phyloP scores from a whole-genome alignment of 805 yeast genomes.

The Hanseniaspora pseudoguilliermondii region DNA sequence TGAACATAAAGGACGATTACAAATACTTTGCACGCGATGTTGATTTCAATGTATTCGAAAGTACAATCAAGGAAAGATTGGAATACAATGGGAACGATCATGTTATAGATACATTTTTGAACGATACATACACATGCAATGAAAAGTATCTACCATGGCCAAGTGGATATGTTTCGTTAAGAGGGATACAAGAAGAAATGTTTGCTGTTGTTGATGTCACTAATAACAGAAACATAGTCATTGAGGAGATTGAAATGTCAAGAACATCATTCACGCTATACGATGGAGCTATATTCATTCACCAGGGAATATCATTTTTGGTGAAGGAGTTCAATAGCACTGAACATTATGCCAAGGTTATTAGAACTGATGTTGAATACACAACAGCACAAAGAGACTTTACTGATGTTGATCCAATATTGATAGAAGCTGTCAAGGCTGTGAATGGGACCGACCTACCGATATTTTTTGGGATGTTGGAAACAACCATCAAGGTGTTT shows the following conservation, averaged over 20 bases:
- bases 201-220: constrained; percentile 88
- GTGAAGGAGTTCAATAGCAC: constrained; percentile 75
- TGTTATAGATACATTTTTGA: constrained; percentile 11
- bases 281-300: constrained; percentile 85
- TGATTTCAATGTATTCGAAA: constrained; percentile 21
- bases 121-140: constrained; percentile 35
- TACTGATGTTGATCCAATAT: constrained; percentile 81
- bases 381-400: constrained; percentile 80
- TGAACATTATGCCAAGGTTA: constrained; percentile 70
- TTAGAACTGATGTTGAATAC: constrained; percentile 89
- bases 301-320: constrained; percentile 83
- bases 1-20: constrained; percentile 40
- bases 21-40: constrained; percentile 35
- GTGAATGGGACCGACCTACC: constrained; percentile 41
- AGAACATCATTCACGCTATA: constrained; percentile 83
- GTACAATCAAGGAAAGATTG: constrained; percentile 29
- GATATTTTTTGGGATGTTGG: constrained; percentile 61
- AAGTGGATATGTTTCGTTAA: constrained; percentile 53
- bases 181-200: constrained; percentile 71
- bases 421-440: constrained; percentile 52
- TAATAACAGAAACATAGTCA: constrained; percentile 56
- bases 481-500: constrained; percentile 66
- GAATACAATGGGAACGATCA: constrained; percentile 33
- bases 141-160: constrained; percentile 72
- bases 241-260: constrained; percentile 81